These are phyloP conservation scores for Magnaporthiopsis incrustans DNA, from an alignment of 2,329 filamentous ascomycete species.

Conservation along the genomic window DNA sequence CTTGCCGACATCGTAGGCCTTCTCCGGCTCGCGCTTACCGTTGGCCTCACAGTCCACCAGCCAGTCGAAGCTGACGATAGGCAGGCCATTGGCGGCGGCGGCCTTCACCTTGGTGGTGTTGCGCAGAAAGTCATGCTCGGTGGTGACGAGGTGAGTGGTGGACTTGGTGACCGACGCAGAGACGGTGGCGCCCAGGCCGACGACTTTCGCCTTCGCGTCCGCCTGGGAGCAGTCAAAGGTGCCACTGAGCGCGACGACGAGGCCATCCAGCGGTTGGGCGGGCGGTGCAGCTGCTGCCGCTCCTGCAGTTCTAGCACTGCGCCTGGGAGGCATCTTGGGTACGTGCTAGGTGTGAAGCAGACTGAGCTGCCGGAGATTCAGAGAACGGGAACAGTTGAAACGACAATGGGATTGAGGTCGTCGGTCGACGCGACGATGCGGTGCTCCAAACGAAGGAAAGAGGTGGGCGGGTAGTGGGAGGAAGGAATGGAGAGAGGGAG, in stretches of 20 bases:
- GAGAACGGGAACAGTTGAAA: not conserved
- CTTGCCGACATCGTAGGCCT: slow-evolving; percentile 11
- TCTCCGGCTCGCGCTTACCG: slow-evolving; percentile 29
- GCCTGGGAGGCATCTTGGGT: slow-evolving; percentile 6
- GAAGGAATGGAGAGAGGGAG: not conserved
- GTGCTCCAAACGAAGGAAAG: not conserved
- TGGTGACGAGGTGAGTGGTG: slow-evolving; percentile 51
- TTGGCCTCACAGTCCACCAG: slow-evolving; percentile 44
- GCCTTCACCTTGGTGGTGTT: slow-evolving; percentile 42
- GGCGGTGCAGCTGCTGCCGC: slow-evolving; percentile 9
- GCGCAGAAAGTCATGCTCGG: slow-evolving; percentile 41
- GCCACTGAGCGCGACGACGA: slow-evolving; percentile 50
- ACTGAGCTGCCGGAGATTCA: not conserved
- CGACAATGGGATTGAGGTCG: not conserved
- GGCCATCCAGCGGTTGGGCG: slow-evolving; percentile 34
- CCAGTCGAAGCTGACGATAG: slow-evolving; percentile 55
- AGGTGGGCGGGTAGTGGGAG: no score
- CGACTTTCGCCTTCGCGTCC: slow-evolving; percentile 36
- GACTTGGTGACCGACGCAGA: slow-evolving; percentile 38
- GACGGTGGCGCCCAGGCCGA: slow-evolving; percentile 39
- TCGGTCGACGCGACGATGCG: not conserved
- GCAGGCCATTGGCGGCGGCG: slow-evolving; percentile 36
- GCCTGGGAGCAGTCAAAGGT: slow-evolving; percentile 48
- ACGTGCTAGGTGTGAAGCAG: not conserved
- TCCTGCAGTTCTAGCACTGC: slow-evolving; percentile 6